A percentile compares a stretch with the other conserved stretches of the same genome.
Conservation (phyloP, 805 yeast genomes). For the Metschnikowia kofuensis region DNA sequence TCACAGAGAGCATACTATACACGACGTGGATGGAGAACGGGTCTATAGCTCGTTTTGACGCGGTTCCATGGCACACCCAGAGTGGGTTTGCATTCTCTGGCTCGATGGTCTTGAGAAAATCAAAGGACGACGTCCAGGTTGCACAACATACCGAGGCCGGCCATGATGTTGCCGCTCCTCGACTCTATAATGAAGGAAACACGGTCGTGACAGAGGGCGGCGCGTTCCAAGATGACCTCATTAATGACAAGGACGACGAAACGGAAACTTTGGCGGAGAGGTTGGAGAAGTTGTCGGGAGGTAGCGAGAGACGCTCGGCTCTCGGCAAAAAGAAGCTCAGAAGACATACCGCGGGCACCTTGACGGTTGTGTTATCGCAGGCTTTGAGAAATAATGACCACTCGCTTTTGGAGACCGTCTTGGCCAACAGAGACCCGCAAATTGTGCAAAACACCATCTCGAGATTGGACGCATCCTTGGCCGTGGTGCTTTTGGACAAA, state of each 20-base stretch:
- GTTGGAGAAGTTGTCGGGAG: conserved; percentile 35
- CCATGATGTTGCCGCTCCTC: conserved; percentile 52
- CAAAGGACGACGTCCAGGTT: conserved; percentile 39
- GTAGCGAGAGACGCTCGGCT: conserved; percentile 22
- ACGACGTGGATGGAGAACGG: conserved; percentile 62
- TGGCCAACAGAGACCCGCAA: conserved; percentile 51
- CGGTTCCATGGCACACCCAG: conserved; percentile 46
- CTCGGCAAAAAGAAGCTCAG: conserved; percentile 38
- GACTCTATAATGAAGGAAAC: conserved; percentile 57
- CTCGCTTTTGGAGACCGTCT: conserved; percentile 78
- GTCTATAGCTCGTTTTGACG: conserved; percentile 54
- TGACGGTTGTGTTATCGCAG: conserved; percentile 82
- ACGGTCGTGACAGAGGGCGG: conserved; percentile 64
- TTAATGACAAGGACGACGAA: conserved; percentile 43
- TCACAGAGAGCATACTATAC: conserved; percentile 21
- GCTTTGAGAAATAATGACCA: conserved; percentile 87
- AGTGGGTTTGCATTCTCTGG: conserved; percentile 24
- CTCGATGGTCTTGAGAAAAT: conserved; percentile 29
- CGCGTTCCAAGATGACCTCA: conserved; percentile 52
- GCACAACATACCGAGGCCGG: conserved; percentile 44
- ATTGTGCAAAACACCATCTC: conserved; percentile 50
- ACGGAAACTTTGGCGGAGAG: conserved; percentile 55
- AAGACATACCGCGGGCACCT: conserved; percentile 56
- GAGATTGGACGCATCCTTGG: conserved; percentile 47
- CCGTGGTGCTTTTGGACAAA: conserved; percentile 49